phyloP scores from a whole-genome alignment of 176 grass and related monocot species.

The Luzula sylvatica region DNA sequence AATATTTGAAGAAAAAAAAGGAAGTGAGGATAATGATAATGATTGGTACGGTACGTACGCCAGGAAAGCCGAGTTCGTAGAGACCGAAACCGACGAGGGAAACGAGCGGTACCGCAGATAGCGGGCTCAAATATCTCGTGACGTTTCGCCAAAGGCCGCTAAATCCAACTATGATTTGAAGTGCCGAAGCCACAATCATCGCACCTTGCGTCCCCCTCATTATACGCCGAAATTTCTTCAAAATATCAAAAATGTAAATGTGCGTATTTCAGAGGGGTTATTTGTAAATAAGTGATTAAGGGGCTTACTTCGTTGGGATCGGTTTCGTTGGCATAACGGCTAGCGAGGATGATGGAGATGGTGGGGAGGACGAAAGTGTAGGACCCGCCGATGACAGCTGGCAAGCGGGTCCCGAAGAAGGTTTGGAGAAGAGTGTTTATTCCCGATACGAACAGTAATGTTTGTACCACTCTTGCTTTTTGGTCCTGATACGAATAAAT shows the following conservation, averaged over 20 bases:
- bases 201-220: slow-evolving; percentile 98
- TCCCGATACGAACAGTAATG: slow-evolving; percentile 81
- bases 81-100: slow-evolving; percentile 76
- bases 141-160: slow-evolving; percentile 98
- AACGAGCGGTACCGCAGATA: slow-evolving; percentile 81
- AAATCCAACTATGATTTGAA: slow-evolving; percentile 96
- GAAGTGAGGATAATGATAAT: background rate
- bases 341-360: slow-evolving; percentile 87
- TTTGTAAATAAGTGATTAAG: no score
- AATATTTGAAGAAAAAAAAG: slow-evolving; percentile 9
- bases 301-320: slow-evolving; percentile 67
- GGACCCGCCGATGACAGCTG: slow-evolving; percentile 82
- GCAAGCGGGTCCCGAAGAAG: slow-evolving; percentile 84
- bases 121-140: slow-evolving; percentile 84
- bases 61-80: slow-evolving; percentile 95
- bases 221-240: slow-evolving; percentile 83
- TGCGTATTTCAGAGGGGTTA: no score
- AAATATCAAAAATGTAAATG: slow-evolving; percentile 1
- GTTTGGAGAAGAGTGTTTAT: slow-evolving; percentile 93
- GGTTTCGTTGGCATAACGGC: slow-evolving; percentile 65
- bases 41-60: slow-evolving; percentile 30
- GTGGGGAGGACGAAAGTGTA: slow-evolving; percentile 92
- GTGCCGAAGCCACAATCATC: slow-evolving; percentile 79
- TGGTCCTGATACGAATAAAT: slow-evolving; percentile 42
- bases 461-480: slow-evolving; percentile 89